Base-by-base conservation (phyloP, 2,329 filamentous ascomycete species). In the Phialocephala subalpina region DNA sequence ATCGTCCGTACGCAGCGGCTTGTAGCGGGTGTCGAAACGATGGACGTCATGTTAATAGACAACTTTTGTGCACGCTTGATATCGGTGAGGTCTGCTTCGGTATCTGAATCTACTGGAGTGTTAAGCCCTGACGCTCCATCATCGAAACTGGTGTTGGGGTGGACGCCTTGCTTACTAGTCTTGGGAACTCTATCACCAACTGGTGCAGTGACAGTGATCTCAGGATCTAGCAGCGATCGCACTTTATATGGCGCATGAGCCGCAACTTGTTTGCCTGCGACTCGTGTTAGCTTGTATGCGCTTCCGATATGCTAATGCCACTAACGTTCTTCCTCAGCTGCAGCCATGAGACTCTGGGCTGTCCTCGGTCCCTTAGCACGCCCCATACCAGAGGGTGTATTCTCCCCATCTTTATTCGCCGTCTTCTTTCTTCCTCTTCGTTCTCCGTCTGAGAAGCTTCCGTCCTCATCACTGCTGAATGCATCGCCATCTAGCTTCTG, bases 1-100 rank as follows among this genome's bases (percentile, higher is more conserved):
- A 98, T 92, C 68, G 97, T 96, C 22, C 94, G 91, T 29, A 98
- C 91, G 11, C 93, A 92, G 42, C 96, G 90, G 76, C 95, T 91
- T 0, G 90, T 86, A 59, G 91, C 90, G 0, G 90, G 89, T 1
- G 90, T 92, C 12, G 90, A 91, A 67, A 92, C 88, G 67, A 97
- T 89, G 7, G 90, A 87, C 0, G 94, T 97, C 80, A 94, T 90
- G 58, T 89, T 90, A 67, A 98, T 86, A 1, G 90, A 86, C 58
- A 99, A 85, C 69, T 91, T 92, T 78, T 98, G 96, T 0, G 96
- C 96, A 38, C 91, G 88, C 78, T 92, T 92, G 72, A 98, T 92
- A 72, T 97, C 94, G 33, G 88, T 90, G 58, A 94, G 83, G 64
- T 97, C 92, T 27, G 90, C 91, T 77, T 97, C 94, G 36, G 94